phyloP scores from a whole-genome alignment of 768 basidiomycete species.

The Termitomyces bulborhizus region DNA sequence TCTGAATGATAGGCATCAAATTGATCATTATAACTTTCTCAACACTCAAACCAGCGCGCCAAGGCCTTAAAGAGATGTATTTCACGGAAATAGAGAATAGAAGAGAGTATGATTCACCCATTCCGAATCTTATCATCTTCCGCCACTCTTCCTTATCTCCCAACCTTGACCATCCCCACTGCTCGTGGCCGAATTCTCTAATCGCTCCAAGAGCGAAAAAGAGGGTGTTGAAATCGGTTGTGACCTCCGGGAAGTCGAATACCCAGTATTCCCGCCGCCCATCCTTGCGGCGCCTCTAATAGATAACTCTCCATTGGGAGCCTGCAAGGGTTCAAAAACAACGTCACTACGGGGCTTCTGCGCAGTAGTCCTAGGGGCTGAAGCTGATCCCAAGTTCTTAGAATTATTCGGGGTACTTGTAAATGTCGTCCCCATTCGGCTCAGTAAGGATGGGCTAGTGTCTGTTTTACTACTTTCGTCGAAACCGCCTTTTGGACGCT shows the following conservation, averaged over 20 bases:
- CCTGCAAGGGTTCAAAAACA: neutral
- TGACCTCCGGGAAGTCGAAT: neutral
- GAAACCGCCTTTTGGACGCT: constrained; percentile 24
- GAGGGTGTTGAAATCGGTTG: constrained; percentile 14
- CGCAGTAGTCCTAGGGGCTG: constrained; percentile 1
- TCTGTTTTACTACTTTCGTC: constrained; percentile 11
- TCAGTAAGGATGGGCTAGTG: constrained; percentile 34
- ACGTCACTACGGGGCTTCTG: neutral
- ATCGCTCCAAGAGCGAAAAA: constrained; percentile 28
- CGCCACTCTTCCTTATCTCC: constrained; percentile 20
- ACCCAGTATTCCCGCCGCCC: constrained; percentile 2
- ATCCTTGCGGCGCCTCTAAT: constrained; percentile 47
- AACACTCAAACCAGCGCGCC: neutral
- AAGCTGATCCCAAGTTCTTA: neutral
- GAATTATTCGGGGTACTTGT: neutral
- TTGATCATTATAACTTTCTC: too few species aligned
- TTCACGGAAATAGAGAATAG: constrained; percentile 3
- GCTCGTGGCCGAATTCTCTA: constrained; percentile 16
- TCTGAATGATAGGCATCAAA: neutral
- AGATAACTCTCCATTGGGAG: constrained; percentile 38
- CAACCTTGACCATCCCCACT: constrained; percentile 11
- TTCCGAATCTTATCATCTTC: constrained; percentile 9
- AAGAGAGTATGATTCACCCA: neutral
- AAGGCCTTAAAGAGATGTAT: neutral
- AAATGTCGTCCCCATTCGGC: constrained; percentile 27